Conservation (phyloP, 306 rosid species). For the Senna tora region DNA sequence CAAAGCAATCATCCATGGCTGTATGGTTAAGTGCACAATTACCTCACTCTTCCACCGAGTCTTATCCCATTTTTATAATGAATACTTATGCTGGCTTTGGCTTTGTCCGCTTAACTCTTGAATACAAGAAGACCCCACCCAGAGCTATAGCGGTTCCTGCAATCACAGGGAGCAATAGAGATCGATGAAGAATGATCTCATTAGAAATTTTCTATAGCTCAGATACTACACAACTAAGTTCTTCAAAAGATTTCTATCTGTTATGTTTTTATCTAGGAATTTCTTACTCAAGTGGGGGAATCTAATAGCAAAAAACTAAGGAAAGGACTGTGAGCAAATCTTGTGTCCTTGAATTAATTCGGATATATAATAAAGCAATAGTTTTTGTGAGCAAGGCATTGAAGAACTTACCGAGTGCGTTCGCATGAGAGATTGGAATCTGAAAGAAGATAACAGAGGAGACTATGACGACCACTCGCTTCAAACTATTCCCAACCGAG, state of each 20-base stretch:
- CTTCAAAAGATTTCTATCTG: too few species aligned
- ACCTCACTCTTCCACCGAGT: neutral
- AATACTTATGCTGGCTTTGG: constrained; percentile 43
- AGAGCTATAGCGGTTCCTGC: constrained; percentile 77
- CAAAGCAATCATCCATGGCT: neutral
- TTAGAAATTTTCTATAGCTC: too few species aligned
- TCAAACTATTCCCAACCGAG: constrained; percentile 73
- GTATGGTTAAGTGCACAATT: neutral
- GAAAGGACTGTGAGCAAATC: neutral
- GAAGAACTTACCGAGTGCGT: constrained; percentile 55
- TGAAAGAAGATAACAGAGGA: constrained; percentile 75
- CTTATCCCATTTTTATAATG: constrained; percentile 7
- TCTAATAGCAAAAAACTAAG: too few species aligned
- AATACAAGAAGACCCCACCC: constrained; percentile 74
- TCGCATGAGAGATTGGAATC: constrained; percentile 52
- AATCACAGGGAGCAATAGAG: neutral
- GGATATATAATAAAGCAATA: too few species aligned
- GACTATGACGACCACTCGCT: constrained; percentile 71
- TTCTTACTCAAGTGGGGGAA: too few species aligned
- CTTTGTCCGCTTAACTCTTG: constrained; percentile 59
- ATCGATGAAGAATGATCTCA: too few species aligned
- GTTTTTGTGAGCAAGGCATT: too few species aligned
- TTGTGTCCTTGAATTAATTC: too few species aligned
- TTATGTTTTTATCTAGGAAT: too few species aligned
- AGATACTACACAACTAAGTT: too few species aligned